A percentile compares a stretch with the other conserved stretches of the same genome.
Evolutionary conservation across 352 stramenopile genomes (phyloP).

Genomic region (Pythium volutum): DNA sequence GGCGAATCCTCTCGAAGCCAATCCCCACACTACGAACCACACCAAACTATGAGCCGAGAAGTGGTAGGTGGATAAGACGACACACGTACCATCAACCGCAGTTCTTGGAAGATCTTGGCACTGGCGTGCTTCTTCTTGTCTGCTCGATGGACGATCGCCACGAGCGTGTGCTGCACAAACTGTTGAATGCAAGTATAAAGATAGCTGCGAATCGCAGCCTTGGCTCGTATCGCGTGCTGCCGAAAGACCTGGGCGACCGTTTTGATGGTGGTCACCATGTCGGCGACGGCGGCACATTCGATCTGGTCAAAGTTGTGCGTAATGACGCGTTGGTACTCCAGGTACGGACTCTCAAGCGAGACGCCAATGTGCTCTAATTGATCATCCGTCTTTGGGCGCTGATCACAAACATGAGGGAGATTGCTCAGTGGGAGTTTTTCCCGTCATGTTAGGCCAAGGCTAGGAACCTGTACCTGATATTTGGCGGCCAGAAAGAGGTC

Average conservation of each 20-base stretch:
- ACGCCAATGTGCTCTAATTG: conserved; percentile 26
- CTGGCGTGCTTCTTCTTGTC: conserved; percentile 82
- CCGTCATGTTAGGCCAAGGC: background rate
- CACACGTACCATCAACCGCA: conserved; percentile 50
- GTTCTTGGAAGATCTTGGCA: conserved; percentile 64
- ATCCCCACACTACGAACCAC: conserved; percentile 43
- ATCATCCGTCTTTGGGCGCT: conserved; percentile 38
- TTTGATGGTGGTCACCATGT: conserved; percentile 74
- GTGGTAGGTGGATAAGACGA: no score
- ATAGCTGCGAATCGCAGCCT: conserved; percentile 40
- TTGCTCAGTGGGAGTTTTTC: background rate
- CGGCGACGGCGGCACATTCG: conserved; percentile 57
- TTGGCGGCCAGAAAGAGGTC: conserved; percentile 21
- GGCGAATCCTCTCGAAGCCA: conserved; percentile 44
- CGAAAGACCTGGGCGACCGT: conserved; percentile 46
- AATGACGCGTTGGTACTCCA: conserved; percentile 71
- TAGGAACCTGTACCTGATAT: conserved; percentile 10
- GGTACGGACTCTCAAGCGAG: conserved; percentile 31
- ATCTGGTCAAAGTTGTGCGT: conserved; percentile 65
- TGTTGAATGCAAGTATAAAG: conserved; percentile 67
- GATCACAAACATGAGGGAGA: background rate
- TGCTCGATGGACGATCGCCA: conserved; percentile 76
- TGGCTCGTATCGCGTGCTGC: conserved; percentile 31
- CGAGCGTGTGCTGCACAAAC: conserved; percentile 70
- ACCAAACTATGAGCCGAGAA: background rate